Conservation (phyloP, 345 rosid genomes). For the Pistacia integerrima region DNA sequence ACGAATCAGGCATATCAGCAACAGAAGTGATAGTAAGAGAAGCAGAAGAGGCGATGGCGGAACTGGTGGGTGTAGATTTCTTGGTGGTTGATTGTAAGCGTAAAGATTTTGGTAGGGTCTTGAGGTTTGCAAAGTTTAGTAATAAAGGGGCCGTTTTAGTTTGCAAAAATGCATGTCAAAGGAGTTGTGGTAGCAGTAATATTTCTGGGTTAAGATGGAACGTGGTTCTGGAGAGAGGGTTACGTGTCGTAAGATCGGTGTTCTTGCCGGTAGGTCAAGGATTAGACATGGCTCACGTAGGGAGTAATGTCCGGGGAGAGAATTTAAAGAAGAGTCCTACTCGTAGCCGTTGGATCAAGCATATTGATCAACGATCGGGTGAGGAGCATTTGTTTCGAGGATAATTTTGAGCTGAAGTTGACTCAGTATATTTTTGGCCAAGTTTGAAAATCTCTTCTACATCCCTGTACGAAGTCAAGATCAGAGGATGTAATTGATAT, state of each 20-base stretch:
- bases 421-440: neutral
- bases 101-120: constrained; percentile 56
- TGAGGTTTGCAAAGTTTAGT: constrained; percentile 63
- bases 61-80: constrained; percentile 62
- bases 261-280: constrained; percentile 78
- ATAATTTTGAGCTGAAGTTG: constrained; percentile 4
- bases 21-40: constrained; percentile 55
- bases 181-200: constrained; percentile 5
- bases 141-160: constrained; percentile 73
- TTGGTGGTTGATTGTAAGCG: constrained; percentile 70
- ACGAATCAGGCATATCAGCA: constrained; percentile 27
- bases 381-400: constrained; percentile 72
- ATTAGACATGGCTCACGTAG: constrained; percentile 71
- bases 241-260: constrained; percentile 69
- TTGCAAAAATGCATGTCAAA: constrained; percentile 64
- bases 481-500: neutral
- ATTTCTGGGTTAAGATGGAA: constrained; percentile 63
- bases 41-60: constrained; percentile 55
- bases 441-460: neutral
- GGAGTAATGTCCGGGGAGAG: constrained; percentile 33
- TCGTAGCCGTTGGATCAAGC: constrained; percentile 79
- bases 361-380: constrained; percentile 64
- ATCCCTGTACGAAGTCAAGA: neutral
- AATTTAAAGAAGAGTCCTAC: constrained; percentile 23
- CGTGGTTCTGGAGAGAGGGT: constrained; percentile 45